Evolutionary conservation across 169 alveolate genomes (phyloP).

Genomic region (Cryptosporidium bovis): DNA sequence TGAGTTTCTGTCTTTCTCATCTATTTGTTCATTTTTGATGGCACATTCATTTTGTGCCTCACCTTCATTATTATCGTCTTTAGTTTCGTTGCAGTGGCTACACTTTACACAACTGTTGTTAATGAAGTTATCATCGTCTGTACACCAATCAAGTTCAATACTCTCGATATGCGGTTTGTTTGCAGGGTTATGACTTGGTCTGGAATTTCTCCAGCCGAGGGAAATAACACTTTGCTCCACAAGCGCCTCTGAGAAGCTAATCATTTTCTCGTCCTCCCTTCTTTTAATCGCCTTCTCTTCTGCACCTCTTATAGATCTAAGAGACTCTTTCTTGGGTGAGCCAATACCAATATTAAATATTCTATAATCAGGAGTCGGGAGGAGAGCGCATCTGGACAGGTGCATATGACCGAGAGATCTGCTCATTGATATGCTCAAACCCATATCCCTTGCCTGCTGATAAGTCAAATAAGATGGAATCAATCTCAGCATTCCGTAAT

Average conservation of each 20-base stretch:
- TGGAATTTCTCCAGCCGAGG: slow-evolving; percentile 51
- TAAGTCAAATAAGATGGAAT: slow-evolving; percentile 44
- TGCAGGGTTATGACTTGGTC: background rate
- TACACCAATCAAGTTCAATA: slow-evolving; percentile 30
- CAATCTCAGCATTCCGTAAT: slow-evolving; percentile 54
- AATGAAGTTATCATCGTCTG: slow-evolving; percentile 46
- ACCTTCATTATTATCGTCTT: too few relatives aligned
- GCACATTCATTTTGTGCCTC: too few relatives aligned
- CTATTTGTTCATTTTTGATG: too few relatives aligned
- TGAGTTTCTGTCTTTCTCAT: too few relatives aligned
- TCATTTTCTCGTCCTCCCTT: slow-evolving; percentile 49
- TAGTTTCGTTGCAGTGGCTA: too few relatives aligned
- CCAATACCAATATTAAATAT: slow-evolving; percentile 11
- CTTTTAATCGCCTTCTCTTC: background rate
- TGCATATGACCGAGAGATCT: slow-evolving; percentile 72
- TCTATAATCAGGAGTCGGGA: slow-evolving; percentile 54
- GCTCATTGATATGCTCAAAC: slow-evolving; percentile 63
- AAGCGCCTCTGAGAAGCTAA: slow-evolving; percentile 46
- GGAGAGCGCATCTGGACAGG: slow-evolving; percentile 56
- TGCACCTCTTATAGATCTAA: slow-evolving; percentile 15
- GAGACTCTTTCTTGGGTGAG: slow-evolving; percentile 48
- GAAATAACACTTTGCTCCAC: slow-evolving; percentile 46
- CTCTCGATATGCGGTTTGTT: background rate
- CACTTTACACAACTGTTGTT: background rate
- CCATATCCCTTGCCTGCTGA: slow-evolving; percentile 58